Evolutionary conservation across 1,139 yeast species (phyloP), one percentile per base, ranked within the genome.

Genomic region (Wickerhamomyces sp.): DNA sequence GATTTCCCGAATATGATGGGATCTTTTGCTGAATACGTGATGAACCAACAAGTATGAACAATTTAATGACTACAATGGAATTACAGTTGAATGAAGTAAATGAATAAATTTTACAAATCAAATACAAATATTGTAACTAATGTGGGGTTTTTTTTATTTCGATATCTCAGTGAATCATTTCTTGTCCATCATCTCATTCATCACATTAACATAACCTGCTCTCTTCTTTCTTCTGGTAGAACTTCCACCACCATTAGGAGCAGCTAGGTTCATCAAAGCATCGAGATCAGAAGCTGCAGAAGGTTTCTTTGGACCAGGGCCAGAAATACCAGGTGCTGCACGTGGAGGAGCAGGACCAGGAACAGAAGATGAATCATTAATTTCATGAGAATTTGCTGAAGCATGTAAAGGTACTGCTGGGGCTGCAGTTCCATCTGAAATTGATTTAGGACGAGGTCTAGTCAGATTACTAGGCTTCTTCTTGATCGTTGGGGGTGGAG

Each of bases 141-240:
- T n/a, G n/a, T n/a, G n/a, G n/a, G n/a, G n/a, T n/a, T n/a, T n/a
- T n/a, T n/a, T n/a, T n/a, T n/a, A n/a, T n/a, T n/a, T 27, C 12
- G 13, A 13, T 25, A 21, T 21, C 24, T 24, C n/a, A n/a, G n/a
- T n/a, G n/a, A n/a, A 24, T 27, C 21, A 39, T 13, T 19, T 29
- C 25, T 31, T 31, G 65, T 45, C 72, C 17, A 27, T n/a, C 17
- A 27, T 12, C 17, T 27, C 29, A 78, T 28, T 17, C 79, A 86
- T 74, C 8, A 87, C 88, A 57, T 85, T 89, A 31, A 86, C 90
- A 59, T 87, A 87, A n/a, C 83, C 85, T 13, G 70, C 64, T 51
- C 71, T 74, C 50, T 81, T 72, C 38, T 73, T 63, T 28, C 72
- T 61, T 31, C 72, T 68, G 6, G 68, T 50, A 1, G 72, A 52